Evolutionary conservation across 768 basidiomycete species (phyloP).

Genomic region (Xerocomellus amylosporus): DNA sequence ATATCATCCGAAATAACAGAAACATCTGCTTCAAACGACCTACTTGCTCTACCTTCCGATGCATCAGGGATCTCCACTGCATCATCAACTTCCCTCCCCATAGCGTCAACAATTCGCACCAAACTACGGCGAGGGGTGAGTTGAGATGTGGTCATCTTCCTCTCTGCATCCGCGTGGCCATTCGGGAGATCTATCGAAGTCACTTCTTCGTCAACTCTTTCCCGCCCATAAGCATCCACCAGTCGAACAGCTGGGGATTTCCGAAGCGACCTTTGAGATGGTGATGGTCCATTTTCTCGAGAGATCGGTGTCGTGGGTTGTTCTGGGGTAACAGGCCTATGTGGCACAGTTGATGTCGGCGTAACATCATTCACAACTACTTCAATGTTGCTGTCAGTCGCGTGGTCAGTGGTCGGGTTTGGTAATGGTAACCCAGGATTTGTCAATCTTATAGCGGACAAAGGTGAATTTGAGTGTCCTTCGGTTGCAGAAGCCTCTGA

Average conservation of each 20-base stretch:
- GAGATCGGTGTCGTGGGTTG: constrained; percentile 22
- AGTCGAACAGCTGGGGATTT: constrained; percentile 56
- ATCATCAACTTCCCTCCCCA: constrained; percentile 58
- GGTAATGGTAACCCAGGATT: constrained; percentile 21
- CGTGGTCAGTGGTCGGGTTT: not conserved
- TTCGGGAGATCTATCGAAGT: constrained; percentile 1
- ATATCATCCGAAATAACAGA: constrained; percentile 23
- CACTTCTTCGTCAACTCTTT: constrained; percentile 29
- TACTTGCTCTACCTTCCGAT: constrained; percentile 15
- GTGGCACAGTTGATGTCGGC: constrained; percentile 1
- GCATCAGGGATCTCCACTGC: constrained; percentile 32
- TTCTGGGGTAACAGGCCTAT: constrained; percentile 23
- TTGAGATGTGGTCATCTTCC: constrained; percentile 12
- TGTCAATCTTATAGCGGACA: constrained; percentile 26
- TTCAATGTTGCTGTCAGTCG: constrained; percentile 8
- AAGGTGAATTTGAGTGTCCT: constrained; percentile 24
- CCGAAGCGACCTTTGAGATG: constrained; percentile 37
- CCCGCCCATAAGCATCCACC: constrained; percentile 70
- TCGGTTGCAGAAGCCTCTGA: constrained; percentile 33
- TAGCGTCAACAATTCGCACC: constrained; percentile 65
- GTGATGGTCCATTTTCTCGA: constrained; percentile 24
- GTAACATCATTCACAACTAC: constrained; percentile 5
- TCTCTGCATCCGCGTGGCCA: constrained; percentile 19
- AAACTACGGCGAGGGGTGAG: constrained; percentile 33
- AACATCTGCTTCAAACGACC: constrained; percentile 18